A percentile compares a stretch with the other conserved stretches of the same genome.
Evolutionary conservation across 352 stramenopile species (phyloP).

Genomic region (Phytophthora chlamydospora): DNA sequence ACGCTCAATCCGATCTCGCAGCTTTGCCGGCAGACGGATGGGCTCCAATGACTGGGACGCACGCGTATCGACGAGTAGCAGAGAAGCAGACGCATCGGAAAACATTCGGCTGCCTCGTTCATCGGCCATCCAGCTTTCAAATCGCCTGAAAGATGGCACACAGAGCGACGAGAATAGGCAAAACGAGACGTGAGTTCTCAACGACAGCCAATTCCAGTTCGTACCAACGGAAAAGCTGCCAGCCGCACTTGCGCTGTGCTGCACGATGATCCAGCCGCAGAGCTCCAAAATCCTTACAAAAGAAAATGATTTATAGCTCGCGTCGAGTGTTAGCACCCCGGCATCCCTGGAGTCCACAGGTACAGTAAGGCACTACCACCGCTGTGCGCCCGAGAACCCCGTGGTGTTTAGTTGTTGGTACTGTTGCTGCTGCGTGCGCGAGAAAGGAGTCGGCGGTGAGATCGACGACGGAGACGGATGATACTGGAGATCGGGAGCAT

Average conservation of each 20-base stretch:
- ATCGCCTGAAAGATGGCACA: neutral
- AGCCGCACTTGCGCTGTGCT: too few species aligned
- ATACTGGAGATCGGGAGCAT: conserved; percentile 19
- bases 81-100: conserved; percentile 8
- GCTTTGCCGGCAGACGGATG: conserved; percentile 60
- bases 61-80: conserved; percentile 57
- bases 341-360: neutral
- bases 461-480: conserved; percentile 6
- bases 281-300: conserved; percentile 22
- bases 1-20: conserved; percentile 65
- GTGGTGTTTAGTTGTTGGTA: conserved; percentile 12
- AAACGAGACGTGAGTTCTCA: neutral
- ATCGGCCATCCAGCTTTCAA: conserved; percentile 15
- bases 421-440: conserved; percentile 17
- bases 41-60: conserved; percentile 65
- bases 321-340: conserved; percentile 1
- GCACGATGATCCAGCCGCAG: neutral
- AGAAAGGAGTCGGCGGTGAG: conserved; percentile 9
- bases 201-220: too few species aligned
- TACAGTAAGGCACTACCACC: conserved; percentile 19
- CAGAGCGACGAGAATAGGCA: neutral
- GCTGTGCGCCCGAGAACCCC: conserved; percentile 17
- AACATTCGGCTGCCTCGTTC: conserved; percentile 15
- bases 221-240: too few species aligned
- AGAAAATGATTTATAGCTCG: conserved; percentile 27